Base-by-base conservation (phyloP, 257 asterid genomes). In the Eustoma russellianum region DNA sequence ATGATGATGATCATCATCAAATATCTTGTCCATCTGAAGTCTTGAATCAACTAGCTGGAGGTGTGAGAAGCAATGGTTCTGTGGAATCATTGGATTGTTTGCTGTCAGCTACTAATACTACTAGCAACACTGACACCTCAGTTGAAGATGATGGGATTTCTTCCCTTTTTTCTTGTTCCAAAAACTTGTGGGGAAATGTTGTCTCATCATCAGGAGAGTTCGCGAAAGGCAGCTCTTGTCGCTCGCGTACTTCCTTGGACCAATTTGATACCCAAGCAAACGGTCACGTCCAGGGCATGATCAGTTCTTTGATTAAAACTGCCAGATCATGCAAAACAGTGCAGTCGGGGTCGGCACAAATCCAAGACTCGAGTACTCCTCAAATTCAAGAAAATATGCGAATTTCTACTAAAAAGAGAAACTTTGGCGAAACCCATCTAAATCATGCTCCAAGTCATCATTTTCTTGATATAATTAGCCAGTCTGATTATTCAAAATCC, bases 131-230 rank as follows among this genome's bases (percentile, higher is more conserved):
- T 2, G 79, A 76, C 4, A 62, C 83, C 0, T 75, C 95, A 0
- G 62, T 66, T 5, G 93, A 74, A 48, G 96, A 83, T 28, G 93
- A 90, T 35, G 88, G 80, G 14, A 66, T 83, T 33, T 86, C 95
- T 50, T 46, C 75, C 63, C 61, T 79, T 6, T 81, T 85, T 68
- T 69, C 92, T 7, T 76, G 80, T 48, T 66, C 74, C 62, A 70
- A 69, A 35, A 61, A 9, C 41, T 18, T 80, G 17, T 68, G 76
- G 85, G 55, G 45, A 28, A 56, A 59, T 49, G 56, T 69, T 13
- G 64, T 60, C 54, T 65, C 79, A 11, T 55, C 81, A 1, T 24
- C 30, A 24, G 2, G 2, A 24, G 61, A 64, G 24, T 64, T 56
- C 11, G 56, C 62, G 19, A 10, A 64, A 28, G 48, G 55, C 10